Evolutionary conservation across 2,329 filamentous ascomycete species (phyloP).

Genomic region (Dactylellina haptotyla): DNA sequence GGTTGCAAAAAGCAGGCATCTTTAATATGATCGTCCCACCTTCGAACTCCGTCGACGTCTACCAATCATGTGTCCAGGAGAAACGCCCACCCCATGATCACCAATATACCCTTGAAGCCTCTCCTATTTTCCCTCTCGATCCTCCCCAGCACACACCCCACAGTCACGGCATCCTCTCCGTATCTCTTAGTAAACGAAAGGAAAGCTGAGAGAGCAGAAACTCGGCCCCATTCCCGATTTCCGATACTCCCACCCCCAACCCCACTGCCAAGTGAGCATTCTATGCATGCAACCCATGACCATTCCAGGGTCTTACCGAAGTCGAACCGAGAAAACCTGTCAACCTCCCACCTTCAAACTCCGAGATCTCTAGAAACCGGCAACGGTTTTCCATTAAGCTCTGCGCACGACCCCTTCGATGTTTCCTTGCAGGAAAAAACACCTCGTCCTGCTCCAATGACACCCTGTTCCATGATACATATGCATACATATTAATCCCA

Average conservation of each 20-base stretch:
- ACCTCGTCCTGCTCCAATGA: neutral
- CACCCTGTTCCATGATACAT: constrained; percentile 24
- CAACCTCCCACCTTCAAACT: constrained; percentile 50
- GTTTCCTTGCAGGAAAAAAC: constrained; percentile 15
- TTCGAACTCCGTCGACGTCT: constrained; percentile 17
- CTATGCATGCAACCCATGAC: constrained; percentile 31
- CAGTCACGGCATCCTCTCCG: neutral
- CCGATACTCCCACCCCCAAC: constrained; percentile 28
- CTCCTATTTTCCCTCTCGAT: neutral
- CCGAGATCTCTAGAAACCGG: constrained; percentile 17
- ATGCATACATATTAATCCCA: constrained; percentile 2
- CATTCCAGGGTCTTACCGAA: constrained; percentile 53
- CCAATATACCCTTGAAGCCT: neutral
- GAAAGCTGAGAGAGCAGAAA: neutral
- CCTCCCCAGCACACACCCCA: neutral
- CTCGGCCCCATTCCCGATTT: constrained; percentile 55
- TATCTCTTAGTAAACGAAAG: too few species aligned
- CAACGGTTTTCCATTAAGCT: neutral
- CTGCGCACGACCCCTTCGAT: constrained; percentile 1
- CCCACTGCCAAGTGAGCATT: constrained; percentile 34
- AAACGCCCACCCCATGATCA: constrained; percentile 1
- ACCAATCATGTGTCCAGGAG: constrained; percentile 10
- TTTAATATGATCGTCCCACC: constrained; percentile 10
- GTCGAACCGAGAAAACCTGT: constrained; percentile 39
- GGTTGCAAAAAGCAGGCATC: neutral